A percentile compares a stretch with the other conserved stretches of the same genome.
Evolutionary conservation across 139 green algal genomes (phyloP).

Genomic region (Coccomyxa sp.): DNA sequence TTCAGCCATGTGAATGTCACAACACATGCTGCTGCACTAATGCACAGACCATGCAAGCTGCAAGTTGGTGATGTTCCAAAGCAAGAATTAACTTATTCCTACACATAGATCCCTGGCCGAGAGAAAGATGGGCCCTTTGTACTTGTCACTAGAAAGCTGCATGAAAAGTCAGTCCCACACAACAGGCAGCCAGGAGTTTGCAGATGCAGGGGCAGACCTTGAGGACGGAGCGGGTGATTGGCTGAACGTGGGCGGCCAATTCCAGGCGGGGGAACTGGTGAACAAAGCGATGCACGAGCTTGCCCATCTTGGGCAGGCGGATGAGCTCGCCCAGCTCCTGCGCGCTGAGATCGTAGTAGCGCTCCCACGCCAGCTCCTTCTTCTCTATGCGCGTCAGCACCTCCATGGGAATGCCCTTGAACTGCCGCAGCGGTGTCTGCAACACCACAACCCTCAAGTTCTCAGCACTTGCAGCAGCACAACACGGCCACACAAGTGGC

Average conservation of each 20-base stretch:
- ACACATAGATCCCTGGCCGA: no score
- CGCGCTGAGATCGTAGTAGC: constrained; percentile 91
- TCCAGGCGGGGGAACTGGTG: constrained; percentile 95
- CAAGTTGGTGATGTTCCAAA: no score
- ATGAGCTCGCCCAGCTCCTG: constrained; percentile 93
- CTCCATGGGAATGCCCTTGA: constrained; percentile 8
- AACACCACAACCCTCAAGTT: not conserved
- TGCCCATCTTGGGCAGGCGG: constrained; percentile 91
- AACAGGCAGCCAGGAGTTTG: no score
- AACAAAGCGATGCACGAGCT: constrained; percentile 87
- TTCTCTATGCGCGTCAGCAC: constrained; percentile 64
- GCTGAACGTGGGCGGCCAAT: constrained; percentile 90
- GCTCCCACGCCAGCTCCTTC: constrained; percentile 95
- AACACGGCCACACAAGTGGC: no score
- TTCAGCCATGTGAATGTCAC: not conserved
- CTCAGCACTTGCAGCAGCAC: no score
- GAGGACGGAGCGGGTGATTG: constrained; percentile 89
- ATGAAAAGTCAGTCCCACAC: no score
- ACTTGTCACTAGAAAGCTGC: no score
- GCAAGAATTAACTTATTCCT: no score
- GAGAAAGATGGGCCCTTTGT: no score
- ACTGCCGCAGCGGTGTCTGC: constrained; percentile 25
- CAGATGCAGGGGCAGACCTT: constrained; percentile 28
- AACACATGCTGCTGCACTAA: not conserved
- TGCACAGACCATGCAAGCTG: not conserved